Conservation (phyloP, 768 basidiomycete species). For the Pleurotus ostreatus region DNA sequence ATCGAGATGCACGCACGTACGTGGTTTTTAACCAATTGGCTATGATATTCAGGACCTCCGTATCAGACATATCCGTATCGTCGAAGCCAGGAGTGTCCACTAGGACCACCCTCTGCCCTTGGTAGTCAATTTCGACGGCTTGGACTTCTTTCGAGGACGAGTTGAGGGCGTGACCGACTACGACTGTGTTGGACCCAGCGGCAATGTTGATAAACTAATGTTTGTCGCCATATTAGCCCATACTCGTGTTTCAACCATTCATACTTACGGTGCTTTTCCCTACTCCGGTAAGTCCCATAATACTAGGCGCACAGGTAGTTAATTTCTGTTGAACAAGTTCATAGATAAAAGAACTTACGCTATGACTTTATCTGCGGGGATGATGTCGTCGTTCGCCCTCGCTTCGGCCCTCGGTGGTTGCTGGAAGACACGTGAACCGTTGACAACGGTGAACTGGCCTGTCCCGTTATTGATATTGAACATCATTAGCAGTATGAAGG, state of each 20-base stretch:
- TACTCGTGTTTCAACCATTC: neutral
- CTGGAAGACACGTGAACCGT: neutral
- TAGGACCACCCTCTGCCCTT: slow-evolving; percentile 13
- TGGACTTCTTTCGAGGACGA: slow-evolving; percentile 34
- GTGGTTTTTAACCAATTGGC: slow-evolving; percentile 18
- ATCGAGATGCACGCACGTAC: slow-evolving; percentile 10
- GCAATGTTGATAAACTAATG: slow-evolving; percentile 22
- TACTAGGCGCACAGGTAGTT: neutral
- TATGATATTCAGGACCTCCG: slow-evolving; percentile 20
- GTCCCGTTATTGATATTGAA: neutral
- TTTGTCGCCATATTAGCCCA: neutral
- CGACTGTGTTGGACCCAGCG: slow-evolving; percentile 8
- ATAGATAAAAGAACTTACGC: neutral
- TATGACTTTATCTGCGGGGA: neutral
- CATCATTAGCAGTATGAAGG: no score
- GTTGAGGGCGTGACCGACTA: slow-evolving; percentile 19
- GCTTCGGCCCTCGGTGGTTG: neutral
- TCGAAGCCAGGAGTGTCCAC: slow-evolving; percentile 28
- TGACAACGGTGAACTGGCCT: neutral
- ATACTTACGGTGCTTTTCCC: slow-evolving; percentile 24
- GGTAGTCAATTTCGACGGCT: slow-evolving; percentile 11
- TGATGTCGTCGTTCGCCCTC: neutral
- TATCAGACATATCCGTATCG: slow-evolving; percentile 17
- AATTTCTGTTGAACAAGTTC: neutral
- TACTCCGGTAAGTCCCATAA: neutral